Percentiles rank a stretch among this genome's conserved stretches.
Evolutionary conservation across 306 rosid genomes (phyloP).

Genomic region (Sophora flavescens): DNA sequence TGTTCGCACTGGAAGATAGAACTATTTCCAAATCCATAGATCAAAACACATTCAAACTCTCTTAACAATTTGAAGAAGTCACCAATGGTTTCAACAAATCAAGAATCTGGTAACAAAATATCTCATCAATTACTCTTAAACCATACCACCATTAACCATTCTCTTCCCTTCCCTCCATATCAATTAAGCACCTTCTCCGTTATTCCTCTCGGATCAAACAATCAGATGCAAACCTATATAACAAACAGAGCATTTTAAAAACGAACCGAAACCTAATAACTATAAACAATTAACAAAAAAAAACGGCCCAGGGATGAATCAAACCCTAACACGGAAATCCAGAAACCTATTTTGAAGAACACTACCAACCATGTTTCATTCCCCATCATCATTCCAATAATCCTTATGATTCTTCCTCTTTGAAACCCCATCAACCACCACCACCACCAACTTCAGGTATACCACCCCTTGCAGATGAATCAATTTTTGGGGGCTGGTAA

Average conservation of each 20-base stretch:
- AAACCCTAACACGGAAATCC: too few species aligned
- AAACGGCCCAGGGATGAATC: neutral
- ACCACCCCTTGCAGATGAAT: too few species aligned
- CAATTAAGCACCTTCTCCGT: slow-evolving; percentile 38
- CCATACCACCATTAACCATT: slow-evolving; percentile 33
- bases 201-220: slow-evolving; percentile 55
- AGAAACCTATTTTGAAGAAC: too few species aligned
- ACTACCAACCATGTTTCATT: too few species aligned
- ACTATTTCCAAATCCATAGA: slow-evolving; percentile 67
- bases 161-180: slow-evolving; percentile 52
- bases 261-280: slow-evolving; percentile 26
- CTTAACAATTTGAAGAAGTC: slow-evolving; percentile 42
- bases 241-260: neutral
- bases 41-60: slow-evolving; percentile 54
- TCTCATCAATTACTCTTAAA: slow-evolving; percentile 3
- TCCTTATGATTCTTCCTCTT: too few species aligned
- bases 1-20: slow-evolving; percentile 64
- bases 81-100: slow-evolving; percentile 38
- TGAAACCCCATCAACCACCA: too few species aligned
- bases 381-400: too few species aligned
- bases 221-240: slow-evolving; percentile 54
- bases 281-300: neutral
- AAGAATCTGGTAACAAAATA: slow-evolving; percentile 38
- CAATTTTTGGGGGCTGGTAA: too few species aligned
- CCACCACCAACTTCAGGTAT: too few species aligned